Evolutionary conservation across 768 basidiomycete genomes (phyloP), one percentile per base, ranked within the genome.

Genomic region (Clitopilus hobsonii): DNA sequence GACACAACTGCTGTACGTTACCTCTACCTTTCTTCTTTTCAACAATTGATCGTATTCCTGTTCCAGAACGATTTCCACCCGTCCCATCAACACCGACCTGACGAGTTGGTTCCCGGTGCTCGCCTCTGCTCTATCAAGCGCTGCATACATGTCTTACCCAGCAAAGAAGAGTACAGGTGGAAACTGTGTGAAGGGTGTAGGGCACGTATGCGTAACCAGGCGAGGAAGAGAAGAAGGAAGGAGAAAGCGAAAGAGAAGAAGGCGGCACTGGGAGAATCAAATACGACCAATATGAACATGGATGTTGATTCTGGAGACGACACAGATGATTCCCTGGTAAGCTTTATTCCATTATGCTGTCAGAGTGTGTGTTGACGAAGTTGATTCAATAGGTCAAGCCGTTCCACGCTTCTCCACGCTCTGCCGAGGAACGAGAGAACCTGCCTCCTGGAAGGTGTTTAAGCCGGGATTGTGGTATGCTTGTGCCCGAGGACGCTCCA

Each of bases 181-280:
- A 72, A 74, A 53, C 66, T 67, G 51, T 82, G 80, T 38, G 52
- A 58, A n/a, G 38, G 59, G 0, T 79, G 77, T 58, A n/a, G n/a
- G n/a, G n/a, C n/a, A n/a, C n/a, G n/a, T n/a, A n/a, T n/a, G n/a
- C n/a, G n/a, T n/a, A n/a, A n/a, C n/a, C n/a, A n/a, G n/a, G n/a
- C 32, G 32, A 70, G 71, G n/a, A 53, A 62, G 14, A 66, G 66
- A 22, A 62, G 58, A 47, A 61, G 62, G 53, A 63, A 63, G 10
- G 59, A 51, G 29, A 38, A 50, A 38, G 48, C 16, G 54, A 54
- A 38, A 51, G 51, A 52, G 38, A 54, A 55, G 45, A 56, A 49
- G 32, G 52, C 57, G 41, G 7, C 23, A 23, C 41, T 30, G 20
- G 49, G 48, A 32, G 27, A 18, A 38, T 18, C 1, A 5, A 23